phyloP scores from a whole-genome alignment of 176 grass and related monocot genomes.

The Avena insularis region DNA sequence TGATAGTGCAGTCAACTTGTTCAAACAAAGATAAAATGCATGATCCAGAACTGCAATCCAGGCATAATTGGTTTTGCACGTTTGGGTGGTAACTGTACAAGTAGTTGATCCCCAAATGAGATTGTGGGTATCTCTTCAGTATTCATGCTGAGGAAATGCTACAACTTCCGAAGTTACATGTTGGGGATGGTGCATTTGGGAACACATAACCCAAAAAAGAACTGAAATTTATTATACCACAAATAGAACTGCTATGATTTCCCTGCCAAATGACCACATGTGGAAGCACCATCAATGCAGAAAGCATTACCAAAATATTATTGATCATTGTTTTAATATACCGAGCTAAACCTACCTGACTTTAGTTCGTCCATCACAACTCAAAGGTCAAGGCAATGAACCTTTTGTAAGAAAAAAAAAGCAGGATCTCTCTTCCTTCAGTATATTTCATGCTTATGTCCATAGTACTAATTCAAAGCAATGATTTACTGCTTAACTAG shows the following conservation, averaged over 20 bases:
- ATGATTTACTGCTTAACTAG: background rate
- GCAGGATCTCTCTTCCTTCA: background rate
- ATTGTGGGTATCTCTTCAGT: background rate
- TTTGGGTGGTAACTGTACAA: background rate
- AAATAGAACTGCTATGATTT: conserved; percentile 31
- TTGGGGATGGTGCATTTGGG: background rate
- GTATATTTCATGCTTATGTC: background rate
- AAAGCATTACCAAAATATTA: conserved; percentile 6
- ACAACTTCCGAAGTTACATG: background rate
- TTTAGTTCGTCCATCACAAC: conserved; percentile 5
- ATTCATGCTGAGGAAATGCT: conserved; percentile 4
- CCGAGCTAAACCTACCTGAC: conserved; percentile 1
- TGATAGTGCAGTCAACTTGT: background rate
- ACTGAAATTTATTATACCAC: background rate
- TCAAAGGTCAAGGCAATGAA: background rate
- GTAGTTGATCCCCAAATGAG: background rate
- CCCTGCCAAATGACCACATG: background rate
- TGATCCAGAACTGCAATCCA: background rate
- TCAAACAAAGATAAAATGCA: background rate
- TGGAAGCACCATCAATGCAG: background rate
- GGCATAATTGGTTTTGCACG: background rate
- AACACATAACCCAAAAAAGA: conserved; percentile 23
- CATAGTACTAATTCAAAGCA: background rate
- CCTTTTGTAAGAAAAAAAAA: background rate
- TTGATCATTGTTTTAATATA: background rate